Evolutionary conservation across 768 basidiomycete species (phyloP), one percentile per base, ranked within the genome.

Genomic region (Boletellus ananas): DNA sequence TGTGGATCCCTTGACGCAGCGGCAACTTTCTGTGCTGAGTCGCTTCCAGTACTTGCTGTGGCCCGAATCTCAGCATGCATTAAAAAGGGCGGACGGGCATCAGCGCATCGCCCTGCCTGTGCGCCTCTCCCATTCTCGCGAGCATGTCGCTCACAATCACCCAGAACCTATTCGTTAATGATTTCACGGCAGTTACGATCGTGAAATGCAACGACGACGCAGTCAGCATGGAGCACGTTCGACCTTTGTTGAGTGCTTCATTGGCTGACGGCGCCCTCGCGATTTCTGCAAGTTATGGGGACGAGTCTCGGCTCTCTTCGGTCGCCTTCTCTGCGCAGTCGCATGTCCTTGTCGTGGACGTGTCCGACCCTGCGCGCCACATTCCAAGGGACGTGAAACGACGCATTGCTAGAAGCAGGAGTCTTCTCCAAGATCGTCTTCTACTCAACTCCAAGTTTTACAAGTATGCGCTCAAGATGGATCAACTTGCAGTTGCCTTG

Each of bases 381-480:
- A 16, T 45, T 33, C 25, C 36, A 13, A 21, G 35, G 1, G 27
- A 48, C 8, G 12, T 39, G 23, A 49, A 54, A n/a, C 52, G 6
- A 21, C 29, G 40, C 5, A 33, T 57, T 5, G 21, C 36, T 9
- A 44, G 41, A 36, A 55, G 49, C 23, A 63, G 63, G 14, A 37
- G 43, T 3, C 51, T 70, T 4, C 56, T 79, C 7, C 51, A 65
- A 42, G 57, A 66, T 9, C 40, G 41, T 6, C 62, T 79, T 37
- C 54, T 79, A 4, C 56, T 64, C 39, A 49, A 70, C 27, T 17
- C 58, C 0, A 29, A 52, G 2, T 47, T 63, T 23, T 55, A 47
- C 14, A 79, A 76, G 50, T 62, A 68, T 42, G 70, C 73, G 0
- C 77, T 81, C 39, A 60, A 63, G 31, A 76, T 79, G 77, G 79